These are phyloP conservation scores for Batkoa obscura DNA, from an alignment of 371 early-diverging fungal species.

Conservation along the genomic window DNA sequence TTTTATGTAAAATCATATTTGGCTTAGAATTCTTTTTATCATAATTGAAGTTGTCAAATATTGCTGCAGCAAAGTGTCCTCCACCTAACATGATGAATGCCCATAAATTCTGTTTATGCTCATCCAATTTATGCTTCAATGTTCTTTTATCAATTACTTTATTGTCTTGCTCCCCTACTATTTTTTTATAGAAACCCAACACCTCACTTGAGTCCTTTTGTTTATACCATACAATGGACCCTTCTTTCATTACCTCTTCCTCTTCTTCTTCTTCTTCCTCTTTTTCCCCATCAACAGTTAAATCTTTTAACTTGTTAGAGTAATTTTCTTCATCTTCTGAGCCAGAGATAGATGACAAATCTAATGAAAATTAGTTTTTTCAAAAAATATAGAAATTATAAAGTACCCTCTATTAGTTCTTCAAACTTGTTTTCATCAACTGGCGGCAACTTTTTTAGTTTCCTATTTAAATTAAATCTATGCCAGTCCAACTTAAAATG, in stretches of 20 bases:
- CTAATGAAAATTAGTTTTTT: neutral
- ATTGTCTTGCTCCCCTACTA: neutral
- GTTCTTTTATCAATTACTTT: no score
- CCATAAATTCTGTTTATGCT: conserved; percentile 21
- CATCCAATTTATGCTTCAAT: neutral
- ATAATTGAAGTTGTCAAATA: conserved; percentile 45
- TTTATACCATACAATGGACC: neutral
- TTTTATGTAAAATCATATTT: conserved; percentile 50
- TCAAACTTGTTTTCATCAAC: neutral
- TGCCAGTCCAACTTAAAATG: conserved; percentile 5
- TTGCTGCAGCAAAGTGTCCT: conserved; percentile 79
- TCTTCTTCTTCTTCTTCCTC: neutral
- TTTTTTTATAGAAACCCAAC: neutral
- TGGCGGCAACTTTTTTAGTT: neutral
- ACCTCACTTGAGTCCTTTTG: neutral
- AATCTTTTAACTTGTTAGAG: neutral
- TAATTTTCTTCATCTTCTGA: neutral
- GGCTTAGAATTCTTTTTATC: conserved; percentile 12
- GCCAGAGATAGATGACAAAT: neutral
- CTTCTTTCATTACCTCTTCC: neutral
- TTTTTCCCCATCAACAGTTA: neutral
- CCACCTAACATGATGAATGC: conserved; percentile 60
- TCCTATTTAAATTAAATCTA: conserved; percentile 1
- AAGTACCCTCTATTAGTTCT: neutral
- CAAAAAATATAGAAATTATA: neutral